A percentile compares a stretch with the other conserved stretches of the same genome.
These are phyloP conservation scores for Paracamarosporium sp. DNA, from an alignment of 2,329 filamentous ascomycete species.

Conservation along the genomic window DNA sequence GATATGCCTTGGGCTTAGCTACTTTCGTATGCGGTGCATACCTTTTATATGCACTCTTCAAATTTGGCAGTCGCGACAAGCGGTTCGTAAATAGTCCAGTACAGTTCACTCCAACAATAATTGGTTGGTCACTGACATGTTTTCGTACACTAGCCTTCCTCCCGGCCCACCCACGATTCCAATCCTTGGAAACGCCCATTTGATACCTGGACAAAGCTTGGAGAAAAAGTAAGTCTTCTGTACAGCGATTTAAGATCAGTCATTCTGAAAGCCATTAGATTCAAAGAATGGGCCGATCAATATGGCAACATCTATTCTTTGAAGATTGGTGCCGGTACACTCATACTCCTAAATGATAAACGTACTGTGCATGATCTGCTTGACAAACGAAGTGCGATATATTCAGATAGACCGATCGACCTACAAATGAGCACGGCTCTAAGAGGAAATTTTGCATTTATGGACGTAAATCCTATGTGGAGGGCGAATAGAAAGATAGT, in stretches of 20 bases:
- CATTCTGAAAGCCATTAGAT: conserved; percentile 3
- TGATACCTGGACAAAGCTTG: conserved; percentile 19
- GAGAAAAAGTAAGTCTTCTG: conserved; percentile 22
- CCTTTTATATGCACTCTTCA: background rate
- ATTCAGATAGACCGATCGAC: conserved; percentile 21
- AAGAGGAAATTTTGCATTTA: conserved; percentile 26
- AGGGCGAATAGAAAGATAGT: conserved; percentile 28
- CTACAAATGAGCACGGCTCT: conserved; percentile 17
- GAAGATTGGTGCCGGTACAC: conserved; percentile 24
- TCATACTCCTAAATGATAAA: conserved; percentile 24
- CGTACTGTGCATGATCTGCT: conserved; percentile 25
- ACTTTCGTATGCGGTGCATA: background rate
- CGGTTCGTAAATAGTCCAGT: background rate
- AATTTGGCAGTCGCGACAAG: conserved; percentile 1
- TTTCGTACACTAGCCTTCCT: conserved; percentile 18
- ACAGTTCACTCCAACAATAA: background rate
- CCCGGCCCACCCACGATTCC: conserved; percentile 33
- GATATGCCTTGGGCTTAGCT: background rate
- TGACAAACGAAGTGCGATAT: conserved; percentile 25
- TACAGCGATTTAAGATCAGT: background rate
- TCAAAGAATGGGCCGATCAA: conserved; percentile 24
- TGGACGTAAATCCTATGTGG: conserved; percentile 24
- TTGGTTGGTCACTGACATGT: background rate
- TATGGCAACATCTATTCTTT: conserved; percentile 26
- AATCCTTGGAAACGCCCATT: conserved; percentile 35